A percentile compares a stretch with the other conserved stretches of the same genome.
Conservation (phyloP, 176 grass and related monocot species). For the Avena atlantica region DNA sequence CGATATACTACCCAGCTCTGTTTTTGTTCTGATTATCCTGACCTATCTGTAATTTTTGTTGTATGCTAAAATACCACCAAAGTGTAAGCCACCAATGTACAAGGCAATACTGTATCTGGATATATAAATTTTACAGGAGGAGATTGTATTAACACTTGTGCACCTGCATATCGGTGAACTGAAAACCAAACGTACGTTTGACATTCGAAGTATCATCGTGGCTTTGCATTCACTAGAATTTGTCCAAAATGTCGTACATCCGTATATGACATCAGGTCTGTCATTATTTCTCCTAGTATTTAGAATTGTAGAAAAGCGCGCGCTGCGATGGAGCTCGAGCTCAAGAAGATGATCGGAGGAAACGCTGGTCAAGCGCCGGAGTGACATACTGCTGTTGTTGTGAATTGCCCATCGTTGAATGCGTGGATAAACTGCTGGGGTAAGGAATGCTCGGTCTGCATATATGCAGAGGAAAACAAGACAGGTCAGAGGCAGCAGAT, state of each 20-base stretch:
- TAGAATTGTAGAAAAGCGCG: background rate
- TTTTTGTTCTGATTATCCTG: slow-evolving; percentile 3
- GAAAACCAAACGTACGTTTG: background rate
- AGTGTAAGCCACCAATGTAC: slow-evolving; percentile 29
- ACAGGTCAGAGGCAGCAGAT: background rate
- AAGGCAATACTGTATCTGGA: background rate
- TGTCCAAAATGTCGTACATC: background rate
- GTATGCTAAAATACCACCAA: background rate
- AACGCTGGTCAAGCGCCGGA: slow-evolving; percentile 38
- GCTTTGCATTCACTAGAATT: background rate
- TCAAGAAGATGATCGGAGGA: background rate
- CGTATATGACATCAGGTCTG: background rate
- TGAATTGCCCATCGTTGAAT: slow-evolving; percentile 51
- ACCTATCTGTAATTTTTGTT: background rate
- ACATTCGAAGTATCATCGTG: background rate
- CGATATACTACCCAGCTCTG: background rate
- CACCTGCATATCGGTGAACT: background rate
- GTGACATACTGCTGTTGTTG: slow-evolving; percentile 47
- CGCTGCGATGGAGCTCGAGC: background rate
- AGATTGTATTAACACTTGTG: background rate
- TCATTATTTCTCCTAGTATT: background rate
- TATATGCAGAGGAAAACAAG: background rate
- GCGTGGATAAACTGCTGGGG: slow-evolving; percentile 60
- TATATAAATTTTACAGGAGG: slow-evolving; percentile 14
- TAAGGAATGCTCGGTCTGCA: slow-evolving; percentile 52